Conservation (phyloP, 305 asterid genomes). For the Andrographis paniculata region DNA sequence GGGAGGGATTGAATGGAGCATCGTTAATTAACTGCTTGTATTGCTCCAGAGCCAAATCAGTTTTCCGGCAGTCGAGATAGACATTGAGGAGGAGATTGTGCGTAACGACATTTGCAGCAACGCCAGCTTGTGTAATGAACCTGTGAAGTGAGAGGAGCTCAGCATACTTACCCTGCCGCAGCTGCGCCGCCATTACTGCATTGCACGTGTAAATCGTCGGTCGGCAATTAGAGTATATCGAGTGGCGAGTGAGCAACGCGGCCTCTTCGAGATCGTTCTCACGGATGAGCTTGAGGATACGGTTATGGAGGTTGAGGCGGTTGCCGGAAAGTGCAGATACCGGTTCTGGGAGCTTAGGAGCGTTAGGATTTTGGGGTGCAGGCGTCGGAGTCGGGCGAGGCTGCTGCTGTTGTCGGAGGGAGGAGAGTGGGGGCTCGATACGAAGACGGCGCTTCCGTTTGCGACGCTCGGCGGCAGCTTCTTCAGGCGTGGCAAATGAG, state of each 20-base stretch:
- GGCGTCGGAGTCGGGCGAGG: constrained; percentile 3
- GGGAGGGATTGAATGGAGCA: constrained; percentile 65
- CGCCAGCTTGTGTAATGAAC: constrained; percentile 85
- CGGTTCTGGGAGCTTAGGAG: constrained; percentile 65
- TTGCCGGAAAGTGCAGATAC: constrained; percentile 53
- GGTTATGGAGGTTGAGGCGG: constrained; percentile 46
- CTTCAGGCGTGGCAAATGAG: constrained; percentile 92
- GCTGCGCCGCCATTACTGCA: constrained; percentile 53
- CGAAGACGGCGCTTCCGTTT: constrained; percentile 30
- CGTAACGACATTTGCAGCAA: constrained; percentile 68
- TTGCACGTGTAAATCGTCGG: constrained; percentile 66
- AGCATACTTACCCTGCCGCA: constrained; percentile 52
- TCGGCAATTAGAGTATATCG: constrained; percentile 56
- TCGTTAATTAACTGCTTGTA: constrained; percentile 69
- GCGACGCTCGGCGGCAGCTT: constrained; percentile 96
- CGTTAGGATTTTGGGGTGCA: constrained; percentile 10
- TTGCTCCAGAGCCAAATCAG: constrained; percentile 84
- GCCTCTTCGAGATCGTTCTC: constrained; percentile 68
- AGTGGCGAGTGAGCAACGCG: constrained; percentile 61
- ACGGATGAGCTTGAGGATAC: constrained; percentile 43
- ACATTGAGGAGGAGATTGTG: constrained; percentile 65
- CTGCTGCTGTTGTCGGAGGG: constrained; percentile 43
- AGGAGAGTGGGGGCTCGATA: constrained; percentile 71
- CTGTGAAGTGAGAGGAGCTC: constrained; percentile 87
- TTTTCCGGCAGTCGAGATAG: constrained; percentile 74